Percentiles rank a stretch among this genome's conserved stretches.
Conservation (phyloP, 176 grass and related monocot species). For the bread wheat (Triticum aestivum) region IWGSC_CS_RefSeq_v2.1 NC_057812.1:689651494-689651993, state of each 20-base stretch:
- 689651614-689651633: background rate
- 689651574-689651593: background rate
- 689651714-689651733: background rate
- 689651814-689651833: background rate
- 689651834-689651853: background rate
- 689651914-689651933: background rate
- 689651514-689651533: slow-evolving; percentile 6
- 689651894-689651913: background rate
- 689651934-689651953: background rate
- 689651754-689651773: background rate
- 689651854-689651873: background rate
- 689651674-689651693: background rate
- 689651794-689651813: background rate
- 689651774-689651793: background rate
- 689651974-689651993: background rate
- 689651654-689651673: background rate
- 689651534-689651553: slow-evolving; percentile 21
- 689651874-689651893: background rate
- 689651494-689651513: slow-evolving; percentile 4
- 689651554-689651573: background rate
- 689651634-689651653: background rate
- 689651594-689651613: background rate
- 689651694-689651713: background rate
- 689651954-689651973: background rate
- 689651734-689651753: background rate